These are phyloP conservation scores for Neonectria magnoliae DNA, from an alignment of 2,329 filamentous ascomycete genomes.

Conservation along the genomic window DNA sequence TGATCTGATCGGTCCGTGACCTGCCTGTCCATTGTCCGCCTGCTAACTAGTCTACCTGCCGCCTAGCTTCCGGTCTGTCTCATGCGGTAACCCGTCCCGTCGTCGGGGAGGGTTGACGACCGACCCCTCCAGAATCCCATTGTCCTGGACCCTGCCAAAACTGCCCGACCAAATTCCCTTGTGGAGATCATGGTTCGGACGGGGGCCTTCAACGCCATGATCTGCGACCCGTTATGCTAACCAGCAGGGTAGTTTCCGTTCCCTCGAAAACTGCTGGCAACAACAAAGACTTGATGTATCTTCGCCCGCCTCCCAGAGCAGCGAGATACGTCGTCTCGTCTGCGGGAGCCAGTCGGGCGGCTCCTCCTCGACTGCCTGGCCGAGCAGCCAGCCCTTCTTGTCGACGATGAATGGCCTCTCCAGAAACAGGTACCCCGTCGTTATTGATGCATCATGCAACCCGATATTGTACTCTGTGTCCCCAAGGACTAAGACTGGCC, in stretches of 20 bases:
- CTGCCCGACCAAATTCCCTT: slow-evolving; percentile 44
- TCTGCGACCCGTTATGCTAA: slow-evolving; percentile 44
- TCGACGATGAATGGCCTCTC: slow-evolving; percentile 9
- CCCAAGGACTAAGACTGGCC: slow-evolving; percentile 28
- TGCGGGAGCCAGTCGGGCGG: slow-evolving; percentile 26
- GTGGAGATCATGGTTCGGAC: slow-evolving; percentile 47
- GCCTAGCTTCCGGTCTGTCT: slow-evolving; percentile 21
- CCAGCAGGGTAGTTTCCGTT: slow-evolving; percentile 37
- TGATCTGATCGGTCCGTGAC: slow-evolving; percentile 22
- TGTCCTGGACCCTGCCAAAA: slow-evolving; percentile 36
- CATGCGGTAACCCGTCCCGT: slow-evolving; percentile 11
- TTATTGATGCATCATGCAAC: slow-evolving; percentile 33
- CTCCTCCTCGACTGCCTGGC: slow-evolving; percentile 18
- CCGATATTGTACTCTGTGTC: slow-evolving; percentile 37
- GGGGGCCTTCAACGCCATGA: slow-evolving; percentile 45
- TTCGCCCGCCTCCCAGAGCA: slow-evolving; percentile 26
- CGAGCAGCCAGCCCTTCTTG: slow-evolving; percentile 17
- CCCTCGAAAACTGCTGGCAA: slow-evolving; percentile 42
- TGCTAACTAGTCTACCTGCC: no score
- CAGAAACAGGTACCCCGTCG: slow-evolving; percentile 22
- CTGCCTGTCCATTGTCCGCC: slow-evolving; percentile 5
- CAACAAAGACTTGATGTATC: slow-evolving; percentile 6
- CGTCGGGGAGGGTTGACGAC: slow-evolving; percentile 16
- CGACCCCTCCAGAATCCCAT: slow-evolving; percentile 25
- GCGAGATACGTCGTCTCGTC: slow-evolving; percentile 28